A percentile compares a stretch with the other conserved stretches of the same genome.
phyloP scores from a whole-genome alignment of 345 rosid genomes.

The Acer negundo region DNA sequence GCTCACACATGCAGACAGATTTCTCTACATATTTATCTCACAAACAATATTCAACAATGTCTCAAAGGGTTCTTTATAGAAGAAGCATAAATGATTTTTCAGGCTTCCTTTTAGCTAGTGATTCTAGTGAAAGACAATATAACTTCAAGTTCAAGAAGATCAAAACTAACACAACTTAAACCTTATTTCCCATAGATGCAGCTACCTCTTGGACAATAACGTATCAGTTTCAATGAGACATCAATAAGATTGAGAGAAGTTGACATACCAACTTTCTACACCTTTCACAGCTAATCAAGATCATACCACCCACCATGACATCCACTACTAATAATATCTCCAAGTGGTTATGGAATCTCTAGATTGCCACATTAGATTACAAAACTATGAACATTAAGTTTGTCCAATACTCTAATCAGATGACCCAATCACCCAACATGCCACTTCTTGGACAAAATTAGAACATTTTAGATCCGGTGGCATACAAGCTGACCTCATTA shows the following conservation, averaged over 20 bases:
- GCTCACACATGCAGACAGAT: neutral
- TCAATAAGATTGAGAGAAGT: neutral
- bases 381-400: neutral
- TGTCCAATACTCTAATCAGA: constrained; percentile 1
- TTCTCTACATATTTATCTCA: neutral
- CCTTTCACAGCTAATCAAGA: neutral
- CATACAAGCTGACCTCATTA: neutral
- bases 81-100: neutral
- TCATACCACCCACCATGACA: neutral
- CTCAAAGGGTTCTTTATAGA: neutral
- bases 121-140: neutral
- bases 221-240: neutral
- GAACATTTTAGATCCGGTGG: neutral
- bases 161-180: neutral
- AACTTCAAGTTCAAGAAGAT: neutral
- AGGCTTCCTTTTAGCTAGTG: neutral
- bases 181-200: constrained; percentile 3
- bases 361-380: constrained; percentile 3
- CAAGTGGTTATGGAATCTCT: constrained; percentile 5
- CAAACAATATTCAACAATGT: neutral
- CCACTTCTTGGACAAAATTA: neutral
- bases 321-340: neutral
- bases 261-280: neutral
- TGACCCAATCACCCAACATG: neutral
- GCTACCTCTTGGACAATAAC: neutral